These are phyloP conservation scores for Fomitiporia mediterranea DNA, from an alignment of 1,284 basidiomycete species.

Conservation along the genomic window DNA sequence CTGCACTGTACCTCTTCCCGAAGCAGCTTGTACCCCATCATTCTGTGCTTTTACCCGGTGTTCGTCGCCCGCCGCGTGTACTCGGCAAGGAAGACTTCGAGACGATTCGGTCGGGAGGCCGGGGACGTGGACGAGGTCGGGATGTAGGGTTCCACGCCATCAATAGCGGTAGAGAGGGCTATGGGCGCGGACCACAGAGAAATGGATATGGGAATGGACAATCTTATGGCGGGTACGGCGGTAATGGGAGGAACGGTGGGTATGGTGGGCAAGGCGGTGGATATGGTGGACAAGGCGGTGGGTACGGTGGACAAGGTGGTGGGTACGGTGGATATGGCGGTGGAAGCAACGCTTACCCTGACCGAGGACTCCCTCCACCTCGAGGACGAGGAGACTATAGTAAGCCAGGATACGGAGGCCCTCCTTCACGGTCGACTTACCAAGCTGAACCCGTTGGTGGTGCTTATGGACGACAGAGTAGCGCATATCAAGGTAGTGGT, in stretches of 20 bases:
- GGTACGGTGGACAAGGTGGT: slow-evolving; percentile 21
- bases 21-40: slow-evolving; percentile 82
- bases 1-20: slow-evolving; percentile 88
- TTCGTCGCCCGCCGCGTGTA: slow-evolving; percentile 53
- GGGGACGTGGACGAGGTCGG: slow-evolving; percentile 34
- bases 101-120: slow-evolving; percentile 42
- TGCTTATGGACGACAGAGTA: slow-evolving; percentile 11
- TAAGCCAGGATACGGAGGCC: slow-evolving; percentile 7
- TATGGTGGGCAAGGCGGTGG: slow-evolving; percentile 19
- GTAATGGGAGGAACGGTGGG: slow-evolving; percentile 24
- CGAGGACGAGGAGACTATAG: slow-evolving; percentile 13
- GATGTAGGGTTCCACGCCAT: slow-evolving; percentile 25
- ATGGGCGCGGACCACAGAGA: slow-evolving; percentile 11
- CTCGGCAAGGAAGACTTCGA: slow-evolving; percentile 78
- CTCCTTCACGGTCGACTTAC: slow-evolving; percentile 12
- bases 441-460: background rate
- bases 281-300: slow-evolving; percentile 7
- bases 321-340: slow-evolving; percentile 11
- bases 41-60: slow-evolving; percentile 79
- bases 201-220: slow-evolving; percentile 24
- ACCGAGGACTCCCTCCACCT: slow-evolving; percentile 2
- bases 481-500: background rate
- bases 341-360: too few species aligned
- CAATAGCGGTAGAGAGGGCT: slow-evolving; percentile 24
- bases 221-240: slow-evolving; percentile 21